Evolutionary conservation across 2,329 filamentous ascomycete species (phyloP).

Genomic region (Sporothrix sp.): DNA sequence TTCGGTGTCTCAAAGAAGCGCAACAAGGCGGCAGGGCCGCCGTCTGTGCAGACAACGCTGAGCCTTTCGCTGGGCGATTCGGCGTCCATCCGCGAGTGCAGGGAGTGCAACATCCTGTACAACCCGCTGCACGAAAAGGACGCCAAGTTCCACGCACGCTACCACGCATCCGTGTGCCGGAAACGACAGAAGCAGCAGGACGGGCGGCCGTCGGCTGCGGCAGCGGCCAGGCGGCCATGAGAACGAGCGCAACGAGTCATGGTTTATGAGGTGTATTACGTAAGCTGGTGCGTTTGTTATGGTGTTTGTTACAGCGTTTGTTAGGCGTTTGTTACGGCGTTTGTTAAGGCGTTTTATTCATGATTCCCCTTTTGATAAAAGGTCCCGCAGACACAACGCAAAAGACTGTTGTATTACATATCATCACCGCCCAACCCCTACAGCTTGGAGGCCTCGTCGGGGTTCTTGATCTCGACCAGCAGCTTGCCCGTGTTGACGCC

Average conservation of each 20-base stretch:
- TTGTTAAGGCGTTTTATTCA: not conserved
- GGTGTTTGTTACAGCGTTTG: not conserved
- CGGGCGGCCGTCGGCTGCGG: not conserved
- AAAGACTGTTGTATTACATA: not conserved
- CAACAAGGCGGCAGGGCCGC: not conserved
- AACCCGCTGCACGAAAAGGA: slow-evolving; percentile 36
- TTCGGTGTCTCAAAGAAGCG: not conserved
- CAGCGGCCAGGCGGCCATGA: not conserved
- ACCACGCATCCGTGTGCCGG: slow-evolving; percentile 23
- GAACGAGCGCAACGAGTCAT: too few relatives aligned
- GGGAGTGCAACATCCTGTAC: slow-evolving; percentile 34
- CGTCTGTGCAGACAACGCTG: slow-evolving; percentile 32
- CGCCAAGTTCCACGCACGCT: slow-evolving; percentile 31
- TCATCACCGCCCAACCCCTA: slow-evolving; percentile 9
- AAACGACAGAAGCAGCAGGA: not conserved
- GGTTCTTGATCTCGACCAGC: slow-evolving; percentile 20
- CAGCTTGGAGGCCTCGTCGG: slow-evolving; percentile 16
- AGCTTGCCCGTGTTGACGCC: slow-evolving; percentile 53
- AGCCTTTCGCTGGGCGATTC: slow-evolving; percentile 26
- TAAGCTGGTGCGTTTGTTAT: too few relatives aligned
- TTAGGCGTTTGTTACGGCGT: not conserved
- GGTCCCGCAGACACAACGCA: not conserved
- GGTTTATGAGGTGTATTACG: too few relatives aligned
- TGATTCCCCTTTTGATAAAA: not conserved
- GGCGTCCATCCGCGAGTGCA: slow-evolving; percentile 30